Percentiles rank a stretch among this genome's conserved stretches.
Evolutionary conservation across 148 eudicot genomes (phyloP).

Genomic region (Rhododendron ferrugineum): DNA sequence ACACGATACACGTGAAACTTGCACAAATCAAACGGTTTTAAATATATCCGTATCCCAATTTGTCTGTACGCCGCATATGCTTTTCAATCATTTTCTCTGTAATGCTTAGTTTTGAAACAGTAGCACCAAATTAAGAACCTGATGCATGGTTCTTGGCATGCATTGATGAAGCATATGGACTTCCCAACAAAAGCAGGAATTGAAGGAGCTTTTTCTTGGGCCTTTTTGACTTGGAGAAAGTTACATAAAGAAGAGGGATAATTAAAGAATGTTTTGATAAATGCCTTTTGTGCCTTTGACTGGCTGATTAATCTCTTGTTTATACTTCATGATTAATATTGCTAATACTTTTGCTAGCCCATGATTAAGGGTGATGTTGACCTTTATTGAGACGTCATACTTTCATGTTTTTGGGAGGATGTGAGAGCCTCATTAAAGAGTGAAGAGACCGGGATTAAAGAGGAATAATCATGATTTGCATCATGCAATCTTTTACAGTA

Average conservation of each 20-base stretch:
- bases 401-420: not conserved
- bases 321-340: not conserved
- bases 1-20: not conserved
- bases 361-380: not conserved
- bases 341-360: not conserved
- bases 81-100: not conserved
- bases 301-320: not conserved
- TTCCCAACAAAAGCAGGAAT: not conserved
- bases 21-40: not conserved
- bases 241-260: not conserved
- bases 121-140: not conserved
- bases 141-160: conserved; percentile 10
- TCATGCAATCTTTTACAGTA: not conserved
- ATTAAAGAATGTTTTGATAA: not conserved
- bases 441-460: not conserved
- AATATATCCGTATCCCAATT: not conserved
- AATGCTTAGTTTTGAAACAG: not conserved
- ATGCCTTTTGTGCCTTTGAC: conserved; percentile 1
- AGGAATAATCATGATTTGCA: not conserved
- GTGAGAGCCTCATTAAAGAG: not conserved
- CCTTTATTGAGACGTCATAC: not conserved
- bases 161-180: conserved; percentile 17
- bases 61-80: not conserved
- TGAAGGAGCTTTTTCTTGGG: not conserved
- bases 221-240: conserved; percentile 17